Percentiles rank a stretch among this genome's conserved stretches.
phyloP scores from a whole-genome alignment of 2,329 filamentous ascomycete species.

The Nothophaeocryptopus gaeumannii region DNA sequence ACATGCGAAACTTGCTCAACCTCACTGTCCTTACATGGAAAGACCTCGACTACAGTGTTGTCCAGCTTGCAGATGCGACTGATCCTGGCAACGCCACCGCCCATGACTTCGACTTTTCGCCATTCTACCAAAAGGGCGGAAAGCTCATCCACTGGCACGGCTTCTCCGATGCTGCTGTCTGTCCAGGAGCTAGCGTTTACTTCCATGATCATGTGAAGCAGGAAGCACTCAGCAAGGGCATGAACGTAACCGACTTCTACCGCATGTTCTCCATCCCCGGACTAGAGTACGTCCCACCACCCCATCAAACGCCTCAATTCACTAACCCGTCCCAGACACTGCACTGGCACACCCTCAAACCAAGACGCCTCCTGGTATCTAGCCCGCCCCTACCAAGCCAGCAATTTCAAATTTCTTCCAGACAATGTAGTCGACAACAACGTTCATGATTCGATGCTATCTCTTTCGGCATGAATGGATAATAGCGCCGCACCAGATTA shows the following conservation, averaged over 20 bases:
- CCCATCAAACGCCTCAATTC: too few species aligned
- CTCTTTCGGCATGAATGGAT: not conserved
- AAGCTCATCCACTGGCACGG: constrained; percentile 1
- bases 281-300: not conserved
- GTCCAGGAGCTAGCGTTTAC: not conserved
- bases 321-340: not conserved
- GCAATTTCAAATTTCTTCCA: not conserved
- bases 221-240: not conserved
- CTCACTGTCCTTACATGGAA: not conserved
- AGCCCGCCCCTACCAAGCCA: not conserved
- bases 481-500: not conserved
- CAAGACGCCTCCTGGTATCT: constrained; percentile 1
- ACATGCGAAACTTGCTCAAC: not conserved
- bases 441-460: not conserved
- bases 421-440: not conserved
- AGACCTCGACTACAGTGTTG: not conserved
- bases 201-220: constrained; percentile 1
- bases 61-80: not conserved
- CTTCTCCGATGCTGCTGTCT: not conserved
- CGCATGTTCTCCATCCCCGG: not conserved
- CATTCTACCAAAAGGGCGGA: not conserved
- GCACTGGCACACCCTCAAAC: not conserved
- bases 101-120: not conserved
- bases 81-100: constrained; percentile 1
- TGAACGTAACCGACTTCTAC: not conserved